Evolutionary conservation across 768 basidiomycete species (phyloP).

Genomic region (Paxillus ammoniavirescens): DNA sequence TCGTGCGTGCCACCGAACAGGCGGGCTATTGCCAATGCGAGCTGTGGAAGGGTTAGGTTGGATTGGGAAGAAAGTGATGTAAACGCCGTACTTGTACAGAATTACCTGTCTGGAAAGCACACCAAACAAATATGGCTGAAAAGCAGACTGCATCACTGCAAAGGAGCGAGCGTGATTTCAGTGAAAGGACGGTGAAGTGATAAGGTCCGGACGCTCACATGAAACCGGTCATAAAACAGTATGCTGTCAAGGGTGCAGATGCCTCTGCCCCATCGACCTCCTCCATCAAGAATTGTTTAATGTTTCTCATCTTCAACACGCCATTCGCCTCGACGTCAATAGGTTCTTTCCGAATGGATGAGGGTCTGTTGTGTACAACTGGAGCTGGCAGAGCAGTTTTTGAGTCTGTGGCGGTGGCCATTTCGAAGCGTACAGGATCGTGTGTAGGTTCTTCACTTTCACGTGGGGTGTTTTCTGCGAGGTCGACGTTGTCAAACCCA

Average conservation of each 20-base stretch:
- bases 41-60: constrained; percentile 35
- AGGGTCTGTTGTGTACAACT: neutral
- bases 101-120: constrained; percentile 83
- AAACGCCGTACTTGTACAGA: constrained; percentile 51
- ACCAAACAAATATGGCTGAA: constrained; percentile 81
- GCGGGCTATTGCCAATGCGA: constrained; percentile 77
- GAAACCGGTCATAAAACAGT: constrained; percentile 80
- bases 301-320: neutral
- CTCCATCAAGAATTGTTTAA: constrained; percentile 16
- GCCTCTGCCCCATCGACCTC: constrained; percentile 31
- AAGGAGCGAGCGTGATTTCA: neutral
- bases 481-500: neutral
- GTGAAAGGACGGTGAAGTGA: neutral
- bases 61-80: neutral
- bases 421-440: neutral
- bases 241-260: constrained; percentile 55
- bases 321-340: constrained; percentile 18
- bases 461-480: neutral
- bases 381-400: neutral
- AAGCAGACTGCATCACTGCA: constrained; percentile 69
- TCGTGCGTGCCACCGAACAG: constrained; percentile 63
- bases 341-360: neutral
- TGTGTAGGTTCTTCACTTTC: neutral
- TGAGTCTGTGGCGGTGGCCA: neutral
- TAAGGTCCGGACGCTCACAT: constrained; percentile 44